Evolutionary conservation across 192 early-diverging fungal species (phyloP).

Genomic region (Phycomyces blakesleeanus): DNA sequence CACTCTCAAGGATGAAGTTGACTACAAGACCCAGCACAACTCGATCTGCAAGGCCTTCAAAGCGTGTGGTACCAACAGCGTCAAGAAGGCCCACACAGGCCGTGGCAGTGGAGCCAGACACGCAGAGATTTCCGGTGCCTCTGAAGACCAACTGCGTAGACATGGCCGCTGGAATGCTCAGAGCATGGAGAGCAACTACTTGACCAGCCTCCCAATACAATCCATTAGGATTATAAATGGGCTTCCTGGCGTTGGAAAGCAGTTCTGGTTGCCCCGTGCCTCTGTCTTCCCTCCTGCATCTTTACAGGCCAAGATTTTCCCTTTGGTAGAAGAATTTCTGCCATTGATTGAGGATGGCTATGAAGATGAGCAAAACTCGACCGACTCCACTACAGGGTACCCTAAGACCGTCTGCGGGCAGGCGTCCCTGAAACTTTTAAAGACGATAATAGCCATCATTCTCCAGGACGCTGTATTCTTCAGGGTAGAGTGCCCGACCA

Average conservation of each 20-base stretch:
- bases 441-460: not conserved
- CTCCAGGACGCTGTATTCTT: conserved; percentile 7
- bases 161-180: not conserved
- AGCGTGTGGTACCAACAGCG: not conserved
- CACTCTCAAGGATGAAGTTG: too few relatives aligned
- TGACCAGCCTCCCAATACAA: not conserved
- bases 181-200: conserved; percentile 2
- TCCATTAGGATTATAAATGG: not conserved
- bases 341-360: not conserved
- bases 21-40: not conserved
- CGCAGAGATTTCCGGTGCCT: conserved; percentile 2
- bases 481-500: not conserved
- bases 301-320: not conserved
- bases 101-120: not conserved
- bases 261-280: not conserved
- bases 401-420: conserved; percentile 3
- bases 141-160: not conserved
- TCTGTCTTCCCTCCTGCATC: not conserved
- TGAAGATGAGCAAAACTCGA: not conserved
- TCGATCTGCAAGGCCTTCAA: not conserved
- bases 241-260: not conserved
- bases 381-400: too few relatives aligned
- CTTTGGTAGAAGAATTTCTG: not conserved
- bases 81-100: not conserved
- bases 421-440: not conserved